phyloP scores from a whole-genome alignment of 306 rosid species.

The Begonia loranthoides region DNA sequence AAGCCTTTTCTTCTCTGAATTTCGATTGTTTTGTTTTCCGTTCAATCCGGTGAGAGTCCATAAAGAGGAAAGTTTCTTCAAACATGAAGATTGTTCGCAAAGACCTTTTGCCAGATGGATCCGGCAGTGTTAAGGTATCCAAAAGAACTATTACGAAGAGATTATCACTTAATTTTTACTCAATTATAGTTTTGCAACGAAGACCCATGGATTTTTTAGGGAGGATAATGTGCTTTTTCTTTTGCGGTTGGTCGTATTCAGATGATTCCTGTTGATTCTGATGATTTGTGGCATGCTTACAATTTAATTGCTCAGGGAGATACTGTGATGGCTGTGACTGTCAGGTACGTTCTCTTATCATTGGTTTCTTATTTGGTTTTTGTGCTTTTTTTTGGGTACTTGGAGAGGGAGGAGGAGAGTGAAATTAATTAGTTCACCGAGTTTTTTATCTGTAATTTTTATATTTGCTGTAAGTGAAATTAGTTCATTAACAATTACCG shows the following conservation, averaged over 20 bases:
- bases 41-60: too few species aligned
- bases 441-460: too few species aligned
- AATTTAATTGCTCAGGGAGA: conserved; percentile 88
- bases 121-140: conserved; percentile 86
- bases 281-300: conserved; percentile 83
- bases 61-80: background rate
- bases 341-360: conserved; percentile 33
- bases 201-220: background rate
- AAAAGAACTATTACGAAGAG: background rate
- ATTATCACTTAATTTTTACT: background rate
- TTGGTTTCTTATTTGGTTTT: background rate
- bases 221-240: background rate
- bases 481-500: too few species aligned
- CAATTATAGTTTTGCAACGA: background rate
- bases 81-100: conserved; percentile 71
- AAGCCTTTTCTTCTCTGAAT: too few species aligned
- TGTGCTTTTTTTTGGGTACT: background rate
- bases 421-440: too few species aligned
- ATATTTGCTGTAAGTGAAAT: too few species aligned
- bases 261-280: conserved; percentile 91
- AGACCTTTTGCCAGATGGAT: conserved; percentile 50
- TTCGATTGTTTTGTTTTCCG: too few species aligned
- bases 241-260: conserved; percentile 8
- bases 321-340: conserved; percentile 68
- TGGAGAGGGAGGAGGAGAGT: background rate